phyloP scores from a whole-genome alignment of 1,284 basidiomycete genomes.

The Chondrostereum purpureum region DNA sequence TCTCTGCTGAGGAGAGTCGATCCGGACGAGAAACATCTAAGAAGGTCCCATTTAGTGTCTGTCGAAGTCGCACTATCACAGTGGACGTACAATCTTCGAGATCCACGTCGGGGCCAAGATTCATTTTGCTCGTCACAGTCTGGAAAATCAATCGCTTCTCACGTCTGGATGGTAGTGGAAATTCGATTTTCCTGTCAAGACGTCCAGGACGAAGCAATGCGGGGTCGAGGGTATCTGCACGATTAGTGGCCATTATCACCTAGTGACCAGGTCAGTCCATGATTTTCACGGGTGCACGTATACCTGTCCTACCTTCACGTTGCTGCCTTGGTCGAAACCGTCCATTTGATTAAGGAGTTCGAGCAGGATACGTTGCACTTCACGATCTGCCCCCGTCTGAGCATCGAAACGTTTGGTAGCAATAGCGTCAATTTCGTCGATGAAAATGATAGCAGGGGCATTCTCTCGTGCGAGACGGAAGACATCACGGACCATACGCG shows the following conservation, averaged over 20 bases:
- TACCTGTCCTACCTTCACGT: slow-evolving; percentile 97
- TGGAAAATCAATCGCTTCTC: slow-evolving; percentile 99
- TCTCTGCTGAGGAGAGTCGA: slow-evolving; percentile 92
- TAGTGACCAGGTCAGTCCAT: too few relatives aligned
- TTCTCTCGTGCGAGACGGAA: slow-evolving; percentile 98
- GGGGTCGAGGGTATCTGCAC: slow-evolving; percentile 94
- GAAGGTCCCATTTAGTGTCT: background rate
- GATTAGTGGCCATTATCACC: slow-evolving; percentile 99
- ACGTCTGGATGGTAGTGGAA: slow-evolving; percentile 89
- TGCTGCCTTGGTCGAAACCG: slow-evolving; percentile 98
- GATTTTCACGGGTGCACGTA: slow-evolving; percentile 14
- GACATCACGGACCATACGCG: slow-evolving; percentile 99
- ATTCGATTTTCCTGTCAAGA: slow-evolving; percentile 98
- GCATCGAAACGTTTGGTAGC: slow-evolving; percentile 99
- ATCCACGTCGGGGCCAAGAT: slow-evolving; percentile 95
- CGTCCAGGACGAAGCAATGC: slow-evolving; percentile 96
- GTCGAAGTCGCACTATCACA: background rate
- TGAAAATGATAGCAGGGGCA: slow-evolving; percentile 97
- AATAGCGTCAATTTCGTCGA: slow-evolving; percentile 99
- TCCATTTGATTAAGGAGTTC: slow-evolving; percentile 99
- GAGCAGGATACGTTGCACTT: slow-evolving; percentile 98
- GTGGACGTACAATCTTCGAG: slow-evolving; percentile 85
- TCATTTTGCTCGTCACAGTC: slow-evolving; percentile 97
- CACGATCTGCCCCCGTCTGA: slow-evolving; percentile 97
- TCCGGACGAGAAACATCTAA: slow-evolving; percentile 97